Evolutionary conservation across 805 yeast species (phyloP).

Genomic region (Suhomyces tanzawaensis): DNA sequence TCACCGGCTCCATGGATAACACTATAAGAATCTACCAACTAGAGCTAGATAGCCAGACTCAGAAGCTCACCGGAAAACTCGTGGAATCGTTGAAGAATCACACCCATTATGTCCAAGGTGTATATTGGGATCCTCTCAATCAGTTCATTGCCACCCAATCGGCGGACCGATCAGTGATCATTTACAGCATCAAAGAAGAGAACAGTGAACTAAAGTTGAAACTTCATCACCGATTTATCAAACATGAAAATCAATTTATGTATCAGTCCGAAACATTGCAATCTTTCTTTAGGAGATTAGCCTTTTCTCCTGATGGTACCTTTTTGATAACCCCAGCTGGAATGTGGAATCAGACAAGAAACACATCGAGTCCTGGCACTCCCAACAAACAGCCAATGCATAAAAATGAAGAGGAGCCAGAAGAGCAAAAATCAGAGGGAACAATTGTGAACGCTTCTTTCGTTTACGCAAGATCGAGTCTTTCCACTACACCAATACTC

Average conservation of each 20-base stretch:
- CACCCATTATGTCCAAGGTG: conserved; percentile 91
- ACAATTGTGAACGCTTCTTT: conserved; percentile 67
- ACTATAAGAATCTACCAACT: conserved; percentile 66
- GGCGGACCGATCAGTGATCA: conserved; percentile 78
- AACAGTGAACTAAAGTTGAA: not conserved
- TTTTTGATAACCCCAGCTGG: conserved; percentile 58
- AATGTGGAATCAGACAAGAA: conserved; percentile 3
- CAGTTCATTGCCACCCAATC: conserved; percentile 81
- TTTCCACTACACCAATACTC: conserved; percentile 69
- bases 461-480: conserved; percentile 69
- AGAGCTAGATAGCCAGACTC: conserved; percentile 1
- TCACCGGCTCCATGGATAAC: conserved; percentile 93
- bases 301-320: conserved; percentile 89
- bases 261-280: conserved; percentile 87
- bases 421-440: conserved; percentile 18
- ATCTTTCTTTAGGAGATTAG: conserved; percentile 82
- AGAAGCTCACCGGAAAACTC: conserved; percentile 5
- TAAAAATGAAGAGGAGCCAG: conserved; percentile 7
- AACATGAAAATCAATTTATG: conserved; percentile 24
- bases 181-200: conserved; percentile 39
- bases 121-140: conserved; percentile 88
- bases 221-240: conserved; percentile 13
- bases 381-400: conserved; percentile 2
- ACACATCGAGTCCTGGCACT: conserved; percentile 5
- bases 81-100: conserved; percentile 62